Conservation (phyloP, 2,329 filamentous ascomycete genomes). For the Pseudocercospora fijiensis region DNA sequence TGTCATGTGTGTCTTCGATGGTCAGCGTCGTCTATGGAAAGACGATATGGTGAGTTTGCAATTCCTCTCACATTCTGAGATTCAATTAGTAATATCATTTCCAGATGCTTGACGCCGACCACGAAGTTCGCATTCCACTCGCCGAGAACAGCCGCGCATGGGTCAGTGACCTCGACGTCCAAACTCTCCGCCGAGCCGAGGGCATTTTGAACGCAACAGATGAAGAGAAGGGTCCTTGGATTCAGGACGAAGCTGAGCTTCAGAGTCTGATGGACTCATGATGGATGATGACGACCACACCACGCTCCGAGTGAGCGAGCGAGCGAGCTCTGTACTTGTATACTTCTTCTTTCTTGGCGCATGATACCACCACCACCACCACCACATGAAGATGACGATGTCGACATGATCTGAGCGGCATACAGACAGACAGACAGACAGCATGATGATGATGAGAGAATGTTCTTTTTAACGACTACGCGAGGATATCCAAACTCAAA, state of each 20-base stretch:
- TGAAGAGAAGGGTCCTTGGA: slow-evolving; percentile 84
- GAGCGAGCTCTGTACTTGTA: slow-evolving; percentile 12
- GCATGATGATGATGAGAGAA: slow-evolving; percentile 12
- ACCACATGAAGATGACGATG: background rate
- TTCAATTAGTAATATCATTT: background rate
- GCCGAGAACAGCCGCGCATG: slow-evolving; percentile 68
- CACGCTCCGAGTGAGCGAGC: slow-evolving; percentile 8
- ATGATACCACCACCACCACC: slow-evolving; percentile 9
- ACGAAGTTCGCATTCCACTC: slow-evolving; percentile 85
- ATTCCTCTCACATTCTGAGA: background rate
- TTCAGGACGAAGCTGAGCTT: slow-evolving; percentile 64
- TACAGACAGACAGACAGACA: too few relatives aligned
- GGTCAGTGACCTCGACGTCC: slow-evolving; percentile 88
- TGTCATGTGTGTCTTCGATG: slow-evolving; percentile 89
- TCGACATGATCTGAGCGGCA: slow-evolving; percentile 9
- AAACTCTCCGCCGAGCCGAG: slow-evolving; percentile 84
- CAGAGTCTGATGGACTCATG: slow-evolving; percentile 55
- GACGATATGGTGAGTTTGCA: slow-evolving; percentile 71
- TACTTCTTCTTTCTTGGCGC: background rate
- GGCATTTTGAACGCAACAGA: slow-evolving; percentile 76
- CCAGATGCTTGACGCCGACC: slow-evolving; percentile 83
- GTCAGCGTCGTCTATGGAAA: slow-evolving; percentile 82
- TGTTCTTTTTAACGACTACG: background rate
- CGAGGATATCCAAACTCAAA: slow-evolving; percentile 4
- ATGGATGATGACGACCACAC: background rate